phyloP scores from a whole-genome alignment of 306 rosid species.

The Fragaria nilgerrensis region DNA sequence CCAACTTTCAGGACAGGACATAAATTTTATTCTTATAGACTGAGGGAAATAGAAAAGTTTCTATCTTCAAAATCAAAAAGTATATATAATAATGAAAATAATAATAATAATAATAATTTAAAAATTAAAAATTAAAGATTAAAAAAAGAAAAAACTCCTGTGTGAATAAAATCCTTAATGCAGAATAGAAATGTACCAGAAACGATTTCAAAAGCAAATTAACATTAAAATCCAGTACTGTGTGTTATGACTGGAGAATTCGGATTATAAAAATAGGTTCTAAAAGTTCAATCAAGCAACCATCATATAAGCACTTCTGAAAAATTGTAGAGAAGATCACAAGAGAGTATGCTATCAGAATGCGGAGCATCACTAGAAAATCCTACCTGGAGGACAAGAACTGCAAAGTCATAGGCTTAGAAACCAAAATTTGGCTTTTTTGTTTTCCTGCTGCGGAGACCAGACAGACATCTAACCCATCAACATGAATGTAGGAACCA shows the following conservation, averaged over 20 bases:
- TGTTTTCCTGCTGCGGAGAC: constrained; percentile 42
- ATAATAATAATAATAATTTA: neutral
- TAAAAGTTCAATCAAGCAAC: constrained; percentile 14
- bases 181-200: neutral
- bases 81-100: neutral
- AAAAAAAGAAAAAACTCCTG: neutral
- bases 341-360: neutral
- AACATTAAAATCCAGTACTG: neutral
- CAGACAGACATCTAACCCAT: constrained; percentile 62
- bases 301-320: neutral
- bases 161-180: constrained; percentile 9
- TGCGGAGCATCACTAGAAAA: constrained; percentile 12
- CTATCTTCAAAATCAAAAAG: neutral
- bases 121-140: neutral
- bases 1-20: constrained; percentile 33
- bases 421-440: constrained; percentile 47
- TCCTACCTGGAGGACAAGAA: constrained; percentile 63
- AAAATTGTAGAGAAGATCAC: constrained; percentile 10
- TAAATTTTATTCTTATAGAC: constrained; percentile 15
- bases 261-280: neutral
- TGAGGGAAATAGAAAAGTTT: neutral
- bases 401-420: constrained; percentile 55
- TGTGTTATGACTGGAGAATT: neutral
- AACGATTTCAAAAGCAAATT: neutral
- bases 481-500: constrained; percentile 48